phyloP scores from a whole-genome alignment of 108 stramenopile species.

The Licmophora abbreviata region DNA sequence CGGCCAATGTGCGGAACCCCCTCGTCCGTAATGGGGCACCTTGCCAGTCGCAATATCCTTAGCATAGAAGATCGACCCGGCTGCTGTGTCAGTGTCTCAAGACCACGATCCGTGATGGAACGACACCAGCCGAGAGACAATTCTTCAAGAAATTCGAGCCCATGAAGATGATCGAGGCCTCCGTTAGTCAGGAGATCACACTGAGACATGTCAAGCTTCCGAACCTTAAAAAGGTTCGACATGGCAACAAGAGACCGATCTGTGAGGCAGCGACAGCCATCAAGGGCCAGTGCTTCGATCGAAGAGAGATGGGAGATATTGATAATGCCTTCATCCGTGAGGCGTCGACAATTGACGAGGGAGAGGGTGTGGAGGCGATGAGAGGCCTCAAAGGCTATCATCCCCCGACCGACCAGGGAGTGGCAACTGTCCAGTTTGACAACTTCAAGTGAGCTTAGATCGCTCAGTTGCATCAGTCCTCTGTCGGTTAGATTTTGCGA shows the following conservation, averaged over 20 bases:
- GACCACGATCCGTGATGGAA: constrained; percentile 46
- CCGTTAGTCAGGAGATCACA: constrained; percentile 77
- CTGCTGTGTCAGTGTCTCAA: constrained; percentile 45
- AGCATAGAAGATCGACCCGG: constrained; percentile 31
- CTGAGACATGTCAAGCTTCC: constrained; percentile 63
- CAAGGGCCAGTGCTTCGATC: constrained; percentile 45
- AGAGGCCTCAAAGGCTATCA: constrained; percentile 52
- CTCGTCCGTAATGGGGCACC: constrained; percentile 54
- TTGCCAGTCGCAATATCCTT: constrained; percentile 51
- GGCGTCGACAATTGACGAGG: constrained; percentile 64
- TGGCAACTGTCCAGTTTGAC: constrained; percentile 67
- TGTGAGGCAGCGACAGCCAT: constrained; percentile 80
- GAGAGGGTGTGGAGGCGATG: constrained; percentile 55
- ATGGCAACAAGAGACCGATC: constrained; percentile 57
- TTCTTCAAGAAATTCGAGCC: constrained; percentile 50
- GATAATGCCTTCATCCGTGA: constrained; percentile 73
- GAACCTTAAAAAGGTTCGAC: constrained; percentile 22
- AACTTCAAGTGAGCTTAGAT: constrained; percentile 50
- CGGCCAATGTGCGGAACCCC: constrained; percentile 38
- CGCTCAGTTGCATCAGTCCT: constrained; percentile 55
- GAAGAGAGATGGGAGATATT: constrained; percentile 59
- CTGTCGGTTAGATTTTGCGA: constrained; percentile 66
- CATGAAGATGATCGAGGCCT: constrained; percentile 43
- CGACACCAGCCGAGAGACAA: constrained; percentile 82
- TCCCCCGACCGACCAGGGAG: constrained; percentile 54